Base-by-base conservation (phyloP, 768 basidiomycete species). In the Astraeus odoratus region DNA sequence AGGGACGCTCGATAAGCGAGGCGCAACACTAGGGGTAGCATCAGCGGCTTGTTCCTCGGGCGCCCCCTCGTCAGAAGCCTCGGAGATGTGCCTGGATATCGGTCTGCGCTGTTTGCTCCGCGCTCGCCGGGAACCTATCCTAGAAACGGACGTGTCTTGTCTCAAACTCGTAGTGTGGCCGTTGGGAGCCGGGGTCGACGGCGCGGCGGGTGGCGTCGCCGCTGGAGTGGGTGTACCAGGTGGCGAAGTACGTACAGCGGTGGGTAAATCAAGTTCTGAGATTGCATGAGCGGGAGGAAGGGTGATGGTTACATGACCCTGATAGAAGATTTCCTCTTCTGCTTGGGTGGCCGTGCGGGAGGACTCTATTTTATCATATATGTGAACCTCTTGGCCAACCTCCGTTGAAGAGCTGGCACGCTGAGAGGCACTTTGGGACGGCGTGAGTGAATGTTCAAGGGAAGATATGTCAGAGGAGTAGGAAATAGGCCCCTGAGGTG, bases 391-490 rank as follows among this genome's bases (percentile, higher is more conserved):
- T 18, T 57, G 54, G 26, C 42, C 58, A 1, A 42, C 50, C 23
- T 47, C 53, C 12, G 34, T 33, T 36, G 44, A 70, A n/a, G n/a
- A n/a, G n/a, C n/a, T n/a, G n/a, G n/a, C n/a, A n/a, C n/a, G n/a
- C n/a, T n/a, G n/a, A n/a, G 85, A 86, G 2, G 81, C 82, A 2
- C 83, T 86, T 51, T 86, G 85, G 6, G 84, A 86, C n/a, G 84
- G 84, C 0, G 79, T 75, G 50, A 86, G n/a, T n/a, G n/a, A n/a
- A n/a, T n/a, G n/a, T n/a, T n/a, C n/a, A n/a, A n/a, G 66, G 2
- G 83, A 84, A n/a, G 78, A 79, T 12, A 74, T 58, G 58, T 81
- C 78, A 43, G 80, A 78, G 4, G 67, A 57, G 57, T 45, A 62
- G 35, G 46, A 52, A 47, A 29, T 65, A 49, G 16, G 62, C 53